Base-by-base conservation (phyloP, 1,139 yeast genomes). In the Saccharomycopsis hybrid region DNA sequence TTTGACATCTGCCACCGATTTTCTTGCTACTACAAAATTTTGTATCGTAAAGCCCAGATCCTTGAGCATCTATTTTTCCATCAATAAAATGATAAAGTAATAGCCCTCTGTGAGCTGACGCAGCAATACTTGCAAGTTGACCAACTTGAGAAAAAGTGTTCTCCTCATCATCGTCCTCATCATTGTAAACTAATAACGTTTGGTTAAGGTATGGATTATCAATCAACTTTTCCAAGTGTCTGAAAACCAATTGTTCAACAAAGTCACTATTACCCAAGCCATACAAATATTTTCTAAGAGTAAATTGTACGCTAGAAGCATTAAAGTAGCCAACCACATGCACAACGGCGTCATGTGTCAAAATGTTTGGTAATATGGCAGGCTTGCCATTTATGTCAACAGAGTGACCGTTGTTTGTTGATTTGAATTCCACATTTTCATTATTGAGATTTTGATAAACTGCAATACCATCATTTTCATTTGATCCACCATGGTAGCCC, bases 211-310 rank as follows among this genome's bases (percentile, higher is more conserved):
- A 57, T 3, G 74, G 57, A 50, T 85, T 82, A 53, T 81, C 82
- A 24, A 90, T 74, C 47, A 86, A 66, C 41, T 72, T 56, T 2
- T 70, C 66, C 28, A 88, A 66, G n/a, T 76, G 72, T 54, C 92
- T 74, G 55, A 86, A 78, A 47, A 77, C 69, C 27, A 88, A 60
- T 60, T 88, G 96, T 27, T 76, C 73, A 2, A 85, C 94, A 62
- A 87, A 82, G 32, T 72, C 72, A 1, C 82, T 72, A 47, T 80
- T 82, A 53, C 80, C 81, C 52, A 89, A 65, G 0, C 95, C 96
- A 58, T 77, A 73, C 5, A 90, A 67, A 48, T 85, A 79, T 61
- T 84, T 88, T 56, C 84, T 73, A 0, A 90, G 85, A n/a, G 80
- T 80, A 66, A 86, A 78, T 0, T 66, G 64, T 5, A 72, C 33